Evolutionary conservation across 768 basidiomycete species (phyloP).

Genomic region (Rhizopogon vesiculosus): DNA sequence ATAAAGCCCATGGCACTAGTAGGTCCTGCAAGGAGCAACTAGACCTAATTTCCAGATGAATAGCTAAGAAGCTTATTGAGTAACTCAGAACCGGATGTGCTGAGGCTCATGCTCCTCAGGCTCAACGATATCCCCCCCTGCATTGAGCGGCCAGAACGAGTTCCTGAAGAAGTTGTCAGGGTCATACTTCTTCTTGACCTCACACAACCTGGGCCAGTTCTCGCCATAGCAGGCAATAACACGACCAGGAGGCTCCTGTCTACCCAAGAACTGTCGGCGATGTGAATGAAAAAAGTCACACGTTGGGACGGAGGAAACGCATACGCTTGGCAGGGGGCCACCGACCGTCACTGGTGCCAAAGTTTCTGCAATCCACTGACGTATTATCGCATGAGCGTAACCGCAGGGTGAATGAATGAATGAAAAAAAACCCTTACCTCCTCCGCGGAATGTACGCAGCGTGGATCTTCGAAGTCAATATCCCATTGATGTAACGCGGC

Average conservation of each 20-base stretch:
- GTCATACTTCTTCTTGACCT: constrained; percentile 74
- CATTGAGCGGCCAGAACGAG: constrained; percentile 75
- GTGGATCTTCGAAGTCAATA: constrained; percentile 72
- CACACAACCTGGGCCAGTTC: constrained; percentile 67
- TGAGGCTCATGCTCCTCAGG: constrained; percentile 58
- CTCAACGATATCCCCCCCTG: constrained; percentile 48
- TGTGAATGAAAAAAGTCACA: constrained; percentile 4
- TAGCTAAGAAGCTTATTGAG: background rate
- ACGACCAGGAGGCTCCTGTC: constrained; percentile 59
- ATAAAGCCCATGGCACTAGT: background rate
- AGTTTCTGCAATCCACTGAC: constrained; percentile 75
- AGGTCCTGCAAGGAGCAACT: background rate
- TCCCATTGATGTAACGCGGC: constrained; percentile 94
- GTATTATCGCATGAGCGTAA: constrained; percentile 8
- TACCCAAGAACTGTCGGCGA: constrained; percentile 61
- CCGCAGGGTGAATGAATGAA: background rate
- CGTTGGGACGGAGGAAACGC: constrained; percentile 24
- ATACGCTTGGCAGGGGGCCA: constrained; percentile 80
- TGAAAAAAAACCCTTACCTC: constrained; percentile 43
- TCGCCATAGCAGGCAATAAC: constrained; percentile 66
- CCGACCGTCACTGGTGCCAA: constrained; percentile 69
- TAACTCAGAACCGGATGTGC: constrained; percentile 18
- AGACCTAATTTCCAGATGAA: background rate
- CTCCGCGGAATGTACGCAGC: constrained; percentile 81
- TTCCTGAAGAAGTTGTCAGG: constrained; percentile 73